phyloP scores from a whole-genome alignment of 257 asterid genomes.

The Eustoma russellianum region DNA sequence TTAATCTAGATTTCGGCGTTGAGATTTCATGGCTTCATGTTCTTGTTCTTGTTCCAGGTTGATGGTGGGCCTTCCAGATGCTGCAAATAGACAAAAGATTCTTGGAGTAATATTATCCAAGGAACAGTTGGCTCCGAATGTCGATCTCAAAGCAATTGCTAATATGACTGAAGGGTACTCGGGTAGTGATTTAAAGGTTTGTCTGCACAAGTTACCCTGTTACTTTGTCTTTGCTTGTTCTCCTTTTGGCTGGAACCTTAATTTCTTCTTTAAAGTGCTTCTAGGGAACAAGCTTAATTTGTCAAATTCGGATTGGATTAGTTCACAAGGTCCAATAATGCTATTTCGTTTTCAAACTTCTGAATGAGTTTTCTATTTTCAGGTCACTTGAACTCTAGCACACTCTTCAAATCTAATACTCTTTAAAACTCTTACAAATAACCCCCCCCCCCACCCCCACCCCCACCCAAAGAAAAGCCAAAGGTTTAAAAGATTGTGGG shows the following conservation, averaged over 20 bases:
- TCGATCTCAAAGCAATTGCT: conserved; percentile 68
- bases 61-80: conserved; percentile 90
- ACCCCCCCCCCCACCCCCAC: too few relatives aligned
- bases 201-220: conserved; percentile 13
- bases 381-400: too few relatives aligned
- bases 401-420: too few relatives aligned
- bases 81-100: conserved; percentile 62
- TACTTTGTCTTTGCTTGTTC: neutral
- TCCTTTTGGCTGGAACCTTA: neutral
- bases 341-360: too few relatives aligned
- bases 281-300: too few relatives aligned
- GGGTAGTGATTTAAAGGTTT: conserved; percentile 95
- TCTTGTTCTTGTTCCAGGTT: conserved; percentile 36
- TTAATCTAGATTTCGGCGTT: neutral
- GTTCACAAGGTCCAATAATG: too few relatives aligned
- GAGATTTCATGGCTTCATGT: neutral
- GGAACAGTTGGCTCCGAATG: conserved; percentile 58
- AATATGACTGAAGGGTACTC: conserved; percentile 87
- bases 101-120: conserved; percentile 56
- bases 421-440: too few relatives aligned
- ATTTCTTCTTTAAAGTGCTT: too few relatives aligned
- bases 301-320: too few relatives aligned
- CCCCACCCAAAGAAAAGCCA: too few relatives aligned
- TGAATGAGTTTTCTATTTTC: too few relatives aligned
- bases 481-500: too few relatives aligned